Percentiles rank a stretch among this genome's conserved stretches.
Evolutionary conservation across 164 flowering plant genomes (phyloP).

Genomic region (Cinnamomum chago): DNA sequence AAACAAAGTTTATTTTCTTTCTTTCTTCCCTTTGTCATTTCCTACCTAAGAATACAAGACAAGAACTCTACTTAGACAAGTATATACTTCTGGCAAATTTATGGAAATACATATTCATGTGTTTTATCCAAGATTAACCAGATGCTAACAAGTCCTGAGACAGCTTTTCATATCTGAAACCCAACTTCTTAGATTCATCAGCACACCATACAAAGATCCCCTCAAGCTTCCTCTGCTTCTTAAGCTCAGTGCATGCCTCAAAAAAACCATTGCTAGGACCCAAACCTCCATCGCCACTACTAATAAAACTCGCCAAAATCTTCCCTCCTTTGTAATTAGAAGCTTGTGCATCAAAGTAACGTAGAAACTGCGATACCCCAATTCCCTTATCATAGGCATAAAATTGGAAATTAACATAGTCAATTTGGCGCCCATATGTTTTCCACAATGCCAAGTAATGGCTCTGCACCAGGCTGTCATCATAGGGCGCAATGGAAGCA

Average conservation of each 20-base stretch:
- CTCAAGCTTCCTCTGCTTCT: slow-evolving; percentile 27
- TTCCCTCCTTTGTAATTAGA: slow-evolving; percentile 39
- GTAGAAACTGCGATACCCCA: slow-evolving; percentile 37
- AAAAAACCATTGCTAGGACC: slow-evolving; percentile 41
- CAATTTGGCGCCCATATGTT: slow-evolving; percentile 33
- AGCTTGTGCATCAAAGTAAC: slow-evolving; percentile 28
- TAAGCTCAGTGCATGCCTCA: slow-evolving; percentile 38
- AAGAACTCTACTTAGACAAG: no score
- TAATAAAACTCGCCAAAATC: slow-evolving; percentile 37
- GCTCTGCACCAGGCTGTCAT: slow-evolving; percentile 32
- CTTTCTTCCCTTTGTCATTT: no score
- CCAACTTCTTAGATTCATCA: slow-evolving; percentile 39
- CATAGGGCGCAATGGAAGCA: slow-evolving; percentile 56
- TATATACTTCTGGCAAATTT: no score
- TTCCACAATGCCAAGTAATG: slow-evolving; percentile 48
- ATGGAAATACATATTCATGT: no score
- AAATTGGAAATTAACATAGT: slow-evolving; percentile 58
- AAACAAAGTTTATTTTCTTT: no score
- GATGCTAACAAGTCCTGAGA: slow-evolving; percentile 37
- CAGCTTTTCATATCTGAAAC: slow-evolving; percentile 41
- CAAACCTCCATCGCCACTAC: slow-evolving; percentile 40
- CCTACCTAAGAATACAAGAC: no score
- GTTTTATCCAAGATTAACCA: background rate
- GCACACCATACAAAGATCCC: slow-evolving; percentile 64
- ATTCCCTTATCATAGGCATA: slow-evolving; percentile 49